Evolutionary conservation across 495 filamentous ascomycete genomes (phyloP), one percentile per base, ranked within the genome.

Genomic region (Aeminium ludgeri): DNA sequence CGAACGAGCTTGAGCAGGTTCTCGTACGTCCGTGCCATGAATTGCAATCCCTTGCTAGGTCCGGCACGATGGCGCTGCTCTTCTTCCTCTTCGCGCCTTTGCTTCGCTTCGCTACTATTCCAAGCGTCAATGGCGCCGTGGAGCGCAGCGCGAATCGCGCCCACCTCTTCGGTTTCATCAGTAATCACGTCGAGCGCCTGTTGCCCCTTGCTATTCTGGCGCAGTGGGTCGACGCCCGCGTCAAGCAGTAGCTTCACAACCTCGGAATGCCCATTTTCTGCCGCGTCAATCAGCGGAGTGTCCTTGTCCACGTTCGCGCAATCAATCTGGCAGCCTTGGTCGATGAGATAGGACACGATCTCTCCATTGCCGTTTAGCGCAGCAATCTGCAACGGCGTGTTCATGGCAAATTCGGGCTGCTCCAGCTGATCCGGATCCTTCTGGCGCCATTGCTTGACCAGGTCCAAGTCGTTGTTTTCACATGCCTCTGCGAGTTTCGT

Each of bases 211-310:
- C 75, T 74, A 55, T 96, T 94, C 12, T 83, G 71, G 43, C 80
- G 78, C 31, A 82, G 76, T 15, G 89, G 91, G 50, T 97, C 86
- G 5, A 86, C 85, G 23, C 86, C 84, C 17, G 82, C 81, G 25
- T 53, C 42, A 16, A 78, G 73, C 7, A 97, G 68, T 10, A 91
- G 65, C 53, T 77, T 82, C 15, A 97, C 84, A 10, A 95, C 85
- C n/a, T 79, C 82, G 3, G 91, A 55, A 53, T 96, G 82, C 1
- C 84, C 80, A 53, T 96, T 96, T 50, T 95, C 87, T 20, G 94
- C 81, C 0, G 89, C 89, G 65, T 97, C 89, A 31, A 96, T 80
- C 25, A 97, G 67, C 15, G 89, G 91, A 0, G 89, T 94, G 48
- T 97, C 89, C 54, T 79, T 80, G 51, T 93, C 82, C 36, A 86